Percentiles rank a stretch among this genome's conserved stretches.
Conservation (phyloP, 495 filamentous ascomycete genomes). For the Tetracladium marchalianum region DNA sequence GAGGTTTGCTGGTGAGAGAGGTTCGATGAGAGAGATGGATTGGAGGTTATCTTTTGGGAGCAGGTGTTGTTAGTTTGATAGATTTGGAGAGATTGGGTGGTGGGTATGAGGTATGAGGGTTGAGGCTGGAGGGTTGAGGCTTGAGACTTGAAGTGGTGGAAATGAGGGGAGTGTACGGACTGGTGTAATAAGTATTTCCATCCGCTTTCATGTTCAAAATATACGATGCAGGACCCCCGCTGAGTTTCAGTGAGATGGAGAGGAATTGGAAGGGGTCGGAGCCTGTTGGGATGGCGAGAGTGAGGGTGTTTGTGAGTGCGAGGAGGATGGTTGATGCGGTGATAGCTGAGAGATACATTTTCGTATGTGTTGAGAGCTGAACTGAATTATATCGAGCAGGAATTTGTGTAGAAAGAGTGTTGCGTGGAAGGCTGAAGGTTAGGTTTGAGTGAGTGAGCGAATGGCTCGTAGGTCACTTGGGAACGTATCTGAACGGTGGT, state of each 20-base stretch:
- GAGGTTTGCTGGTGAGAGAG: neutral
- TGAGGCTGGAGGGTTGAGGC: too few relatives aligned
- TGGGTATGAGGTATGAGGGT: too few relatives aligned
- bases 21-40: neutral
- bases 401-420: too few relatives aligned
- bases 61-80: too few relatives aligned
- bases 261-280: slow-evolving; percentile 1
- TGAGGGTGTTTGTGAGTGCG: neutral
- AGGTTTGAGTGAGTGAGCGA: too few relatives aligned
- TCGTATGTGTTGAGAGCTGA: too few relatives aligned
- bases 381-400: too few relatives aligned
- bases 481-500: too few relatives aligned
- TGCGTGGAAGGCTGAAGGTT: too few relatives aligned
- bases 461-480: too few relatives aligned
- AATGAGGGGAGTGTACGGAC: neutral
- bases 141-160: neutral
- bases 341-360: too few relatives aligned
- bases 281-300: neutral
- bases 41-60: neutral
- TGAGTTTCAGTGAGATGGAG: slow-evolving; percentile 9
- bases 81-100: too few relatives aligned
- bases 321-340: neutral
- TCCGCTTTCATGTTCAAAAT: slow-evolving; percentile 5
- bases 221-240: slow-evolving; percentile 5
- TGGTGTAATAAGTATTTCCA: slow-evolving; percentile 7